phyloP scores from a whole-genome alignment of 306 rosid species.

The Casuarina glauca region DNA sequence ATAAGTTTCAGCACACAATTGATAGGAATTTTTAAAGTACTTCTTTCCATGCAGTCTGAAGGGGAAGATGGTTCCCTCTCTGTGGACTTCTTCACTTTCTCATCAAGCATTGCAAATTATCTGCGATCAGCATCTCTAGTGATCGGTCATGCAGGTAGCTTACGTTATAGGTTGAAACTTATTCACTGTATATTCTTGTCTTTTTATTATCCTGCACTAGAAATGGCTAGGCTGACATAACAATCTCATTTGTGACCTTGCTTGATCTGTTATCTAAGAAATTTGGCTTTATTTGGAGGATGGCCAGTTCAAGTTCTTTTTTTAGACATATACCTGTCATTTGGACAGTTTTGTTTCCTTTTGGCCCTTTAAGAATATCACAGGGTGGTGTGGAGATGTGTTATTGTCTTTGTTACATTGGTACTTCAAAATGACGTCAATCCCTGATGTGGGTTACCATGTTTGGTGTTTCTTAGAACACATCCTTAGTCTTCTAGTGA shows the following conservation, averaged over 20 bases:
- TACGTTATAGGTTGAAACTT: constrained; percentile 4
- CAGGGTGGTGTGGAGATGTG: neutral
- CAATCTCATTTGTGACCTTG: neutral
- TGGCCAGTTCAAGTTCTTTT: neutral
- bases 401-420: neutral
- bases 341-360: neutral
- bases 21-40: neutral
- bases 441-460: neutral
- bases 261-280: neutral
- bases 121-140: constrained; percentile 84
- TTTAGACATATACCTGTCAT: neutral
- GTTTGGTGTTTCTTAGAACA: neutral
- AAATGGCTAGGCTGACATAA: neutral
- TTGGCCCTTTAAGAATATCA: neutral
- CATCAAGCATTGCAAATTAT: constrained; percentile 85
- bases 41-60: constrained; percentile 48
- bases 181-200: neutral
- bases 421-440: neutral
- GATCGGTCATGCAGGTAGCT: constrained; percentile 79
- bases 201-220: neutral
- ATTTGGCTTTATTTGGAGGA: neutral
- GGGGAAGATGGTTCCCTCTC: constrained; percentile 54
- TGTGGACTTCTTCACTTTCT: constrained; percentile 79
- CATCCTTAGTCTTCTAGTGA: neutral
- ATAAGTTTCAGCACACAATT: neutral